phyloP scores from a whole-genome alignment of 768 basidiomycete genomes.

The Leccinum disarticulatum region DNA sequence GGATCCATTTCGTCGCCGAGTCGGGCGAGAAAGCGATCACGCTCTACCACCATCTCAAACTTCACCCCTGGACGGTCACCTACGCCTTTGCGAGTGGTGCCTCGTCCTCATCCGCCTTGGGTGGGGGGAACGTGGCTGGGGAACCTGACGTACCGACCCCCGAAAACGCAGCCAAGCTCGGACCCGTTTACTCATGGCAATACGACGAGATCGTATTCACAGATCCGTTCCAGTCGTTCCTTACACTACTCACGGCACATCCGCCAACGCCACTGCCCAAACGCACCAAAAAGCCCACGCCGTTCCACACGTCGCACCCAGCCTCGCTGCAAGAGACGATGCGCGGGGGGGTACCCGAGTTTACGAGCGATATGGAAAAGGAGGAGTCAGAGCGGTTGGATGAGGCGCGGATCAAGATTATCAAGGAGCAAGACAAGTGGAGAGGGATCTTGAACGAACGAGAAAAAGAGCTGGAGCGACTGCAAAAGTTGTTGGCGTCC shows the following conservation, averaged over 20 bases:
- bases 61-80: conserved; percentile 80
- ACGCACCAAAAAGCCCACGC: conserved; percentile 54
- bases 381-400: conserved; percentile 83
- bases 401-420: conserved; percentile 65
- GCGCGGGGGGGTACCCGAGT: conserved; percentile 73
- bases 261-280: conserved; percentile 82
- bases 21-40: conserved; percentile 87
- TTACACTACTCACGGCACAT: conserved; percentile 75
- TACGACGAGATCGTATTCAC: conserved; percentile 98
- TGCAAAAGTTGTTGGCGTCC: conserved; percentile 51
- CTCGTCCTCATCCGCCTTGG: neutral
- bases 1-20: conserved; percentile 86
- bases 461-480: conserved; percentile 75
- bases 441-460: conserved; percentile 65
- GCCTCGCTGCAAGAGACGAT: conserved; percentile 63
- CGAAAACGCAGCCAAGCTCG: conserved; percentile 62
- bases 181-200: conserved; percentile 95
- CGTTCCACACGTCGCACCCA: conserved; percentile 67
- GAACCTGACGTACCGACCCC: conserved; percentile 69
- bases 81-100: conserved; percentile 16
- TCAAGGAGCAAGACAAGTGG: conserved; percentile 78
- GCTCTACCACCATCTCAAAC: conserved; percentile 91
- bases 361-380: conserved; percentile 79
- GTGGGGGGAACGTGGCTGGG: no score
- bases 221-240: conserved; percentile 87